These are phyloP conservation scores for Posidonia australis DNA, from an alignment of 106 monocot species.

Conservation along the genomic window DNA sequence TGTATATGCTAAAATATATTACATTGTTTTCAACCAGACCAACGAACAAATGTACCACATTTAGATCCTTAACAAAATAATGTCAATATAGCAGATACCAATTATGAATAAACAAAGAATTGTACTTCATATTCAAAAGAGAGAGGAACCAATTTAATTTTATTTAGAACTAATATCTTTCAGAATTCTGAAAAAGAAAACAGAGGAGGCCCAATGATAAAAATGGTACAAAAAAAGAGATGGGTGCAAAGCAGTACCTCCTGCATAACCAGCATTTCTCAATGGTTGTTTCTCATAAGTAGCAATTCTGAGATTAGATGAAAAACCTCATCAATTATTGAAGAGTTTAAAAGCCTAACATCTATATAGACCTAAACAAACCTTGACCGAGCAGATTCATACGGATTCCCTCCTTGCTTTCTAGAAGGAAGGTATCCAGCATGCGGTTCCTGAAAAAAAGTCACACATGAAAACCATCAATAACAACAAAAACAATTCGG, in stretches of 20 bases:
- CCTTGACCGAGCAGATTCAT: slow-evolving; percentile 16
- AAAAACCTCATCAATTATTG: background rate
- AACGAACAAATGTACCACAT: no score
- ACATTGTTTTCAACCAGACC: no score
- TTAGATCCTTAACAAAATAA: no score
- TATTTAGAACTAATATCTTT: background rate
- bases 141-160: no score
- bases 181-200: background rate
- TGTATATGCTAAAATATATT: no score
- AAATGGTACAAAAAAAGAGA: background rate
- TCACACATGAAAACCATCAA: background rate
- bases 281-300: background rate
- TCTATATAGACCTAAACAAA: background rate
- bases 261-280: background rate
- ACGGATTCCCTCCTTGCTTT: slow-evolving; percentile 9
- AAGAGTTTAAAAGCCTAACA: background rate
- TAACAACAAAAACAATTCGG: background rate
- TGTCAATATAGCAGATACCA: no score
- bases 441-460: slow-evolving; percentile 35
- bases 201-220: background rate
- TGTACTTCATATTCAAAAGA: no score
- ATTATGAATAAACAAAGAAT: no score
- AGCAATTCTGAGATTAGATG: background rate
- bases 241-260: background rate
- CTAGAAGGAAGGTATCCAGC: slow-evolving; percentile 38